Base-by-base conservation (phyloP, 2,329 filamentous ascomycete genomes). In the Cladophialophora carrionii region DNA sequence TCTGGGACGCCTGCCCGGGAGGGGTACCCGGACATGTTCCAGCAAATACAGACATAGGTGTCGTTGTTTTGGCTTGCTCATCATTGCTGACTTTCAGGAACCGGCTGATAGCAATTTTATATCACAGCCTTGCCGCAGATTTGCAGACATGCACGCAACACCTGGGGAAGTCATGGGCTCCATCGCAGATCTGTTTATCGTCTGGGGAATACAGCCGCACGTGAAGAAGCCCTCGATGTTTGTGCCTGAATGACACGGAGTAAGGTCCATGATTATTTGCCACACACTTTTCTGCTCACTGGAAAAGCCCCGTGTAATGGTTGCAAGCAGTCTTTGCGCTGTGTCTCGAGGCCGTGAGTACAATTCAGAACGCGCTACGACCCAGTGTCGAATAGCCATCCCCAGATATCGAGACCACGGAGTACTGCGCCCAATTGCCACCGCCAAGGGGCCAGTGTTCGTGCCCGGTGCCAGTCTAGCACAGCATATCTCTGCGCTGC, bases 121-220 rank as follows among this genome's bases (percentile, higher is more conserved):
- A 55, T 57, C 31, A 24, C 34, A 48, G 34, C 22, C 55, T 41
- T 31, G 24, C 37, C 31, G 26, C 9, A 2, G 55, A 46, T 57
- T 29, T 14, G 55, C 41, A 57, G 34, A 22, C 22, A 56, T 56
- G 57, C 57, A 31, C 26, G 48, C n/a, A 61, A 43, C 9, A 8
- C 37, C 48, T 9, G 31, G 41, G 57, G 57, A 53, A 34, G 49
- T 29, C 20, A 14, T 52, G 37, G 32, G 56, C 29, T 48, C 62
- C 62, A 56, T 55, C 32, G 62, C 48, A 22, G 62, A 64, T 64
- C 62, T 60, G 62, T 32, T 24, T 20, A 43, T 62, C 60, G 31
- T n/a, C 60, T 53, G 32, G 51, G 60, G 51, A 52, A 43, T 51
- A 51, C 22, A 14, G 24, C 9, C 14, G 48, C 48, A 51, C 48